Percentiles rank a stretch among this genome's conserved stretches.
Evolutionary conservation across 805 yeast species (phyloP).

Genomic region (Vanderwaltozyma yarrowii): DNA sequence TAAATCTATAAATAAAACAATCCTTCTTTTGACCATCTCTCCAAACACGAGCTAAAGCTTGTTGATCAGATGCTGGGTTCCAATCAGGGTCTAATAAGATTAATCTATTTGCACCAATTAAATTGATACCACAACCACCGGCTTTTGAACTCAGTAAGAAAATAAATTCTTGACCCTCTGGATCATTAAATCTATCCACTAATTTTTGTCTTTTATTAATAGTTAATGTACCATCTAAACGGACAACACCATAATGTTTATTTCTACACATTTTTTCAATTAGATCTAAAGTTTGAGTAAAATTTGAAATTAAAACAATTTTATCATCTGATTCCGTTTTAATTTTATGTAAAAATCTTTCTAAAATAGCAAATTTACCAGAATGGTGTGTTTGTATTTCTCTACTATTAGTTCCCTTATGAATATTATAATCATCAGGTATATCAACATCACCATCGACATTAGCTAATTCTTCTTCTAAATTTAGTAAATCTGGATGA

Average conservation of each 20-base stretch:
- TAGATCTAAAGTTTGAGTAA: slow-evolving; percentile 87
- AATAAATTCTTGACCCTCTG: slow-evolving; percentile 74
- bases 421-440: slow-evolving; percentile 57
- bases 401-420: slow-evolving; percentile 22
- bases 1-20: slow-evolving; percentile 89
- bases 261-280: slow-evolving; percentile 78
- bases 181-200: slow-evolving; percentile 86
- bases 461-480: slow-evolving; percentile 49
- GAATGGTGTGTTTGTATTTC: slow-evolving; percentile 75
- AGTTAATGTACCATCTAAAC: slow-evolving; percentile 88
- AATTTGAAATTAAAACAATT: slow-evolving; percentile 88
- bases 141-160: slow-evolving; percentile 90
- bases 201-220: slow-evolving; percentile 87
- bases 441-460: slow-evolving; percentile 46
- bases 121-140: slow-evolving; percentile 97
- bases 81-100: slow-evolving; percentile 87
- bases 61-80: slow-evolving; percentile 99
- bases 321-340: slow-evolving; percentile 81
- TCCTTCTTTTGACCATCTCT: slow-evolving; percentile 98
- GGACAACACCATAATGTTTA: slow-evolving; percentile 61
- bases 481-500: slow-evolving; percentile 77
- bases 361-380: slow-evolving; percentile 78
- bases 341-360: slow-evolving; percentile 72
- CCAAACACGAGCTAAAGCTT: slow-evolving; percentile 96
- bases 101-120: slow-evolving; percentile 91